These are phyloP conservation scores for Trichoderma pleuroti DNA, from an alignment of 2,329 filamentous ascomycete species.

Conservation along the genomic window DNA sequence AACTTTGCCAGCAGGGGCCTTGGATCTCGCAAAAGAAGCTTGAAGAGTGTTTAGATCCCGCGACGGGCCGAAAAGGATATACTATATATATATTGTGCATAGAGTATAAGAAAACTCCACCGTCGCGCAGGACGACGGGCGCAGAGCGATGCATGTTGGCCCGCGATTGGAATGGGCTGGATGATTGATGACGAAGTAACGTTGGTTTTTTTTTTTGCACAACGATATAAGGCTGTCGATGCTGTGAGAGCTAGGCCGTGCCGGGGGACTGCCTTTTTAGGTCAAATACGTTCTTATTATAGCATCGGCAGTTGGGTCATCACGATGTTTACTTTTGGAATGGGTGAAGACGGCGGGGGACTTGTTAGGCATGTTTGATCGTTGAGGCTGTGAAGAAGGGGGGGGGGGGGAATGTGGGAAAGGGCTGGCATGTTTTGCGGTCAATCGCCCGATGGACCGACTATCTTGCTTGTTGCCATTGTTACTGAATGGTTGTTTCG, in stretches of 20 bases:
- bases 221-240: neutral
- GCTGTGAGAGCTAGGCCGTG: neutral
- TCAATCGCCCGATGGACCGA: neutral
- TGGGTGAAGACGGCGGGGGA: neutral
- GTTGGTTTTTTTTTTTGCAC: neutral
- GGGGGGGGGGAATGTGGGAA: neutral
- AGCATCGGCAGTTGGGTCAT: neutral
- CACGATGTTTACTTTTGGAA: neutral
- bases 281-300: neutral
- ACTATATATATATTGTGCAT: neutral
- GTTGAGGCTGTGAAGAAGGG: neutral
- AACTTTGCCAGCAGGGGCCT: too few relatives aligned
- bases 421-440: neutral
- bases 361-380: too few relatives aligned
- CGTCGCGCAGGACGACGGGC: neutral
- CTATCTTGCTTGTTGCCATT: neutral
- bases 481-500: neutral
- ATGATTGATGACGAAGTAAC: neutral
- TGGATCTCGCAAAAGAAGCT: neutral
- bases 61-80: slow-evolving; percentile 2
- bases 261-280: neutral
- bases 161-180: neutral
- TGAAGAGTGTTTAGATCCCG: neutral
- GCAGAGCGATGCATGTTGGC: neutral
- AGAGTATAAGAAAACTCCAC: neutral